These are phyloP conservation scores for Starmerella scarabaei DNA, from an alignment of 805 yeast genomes.

Conservation along the genomic window DNA sequence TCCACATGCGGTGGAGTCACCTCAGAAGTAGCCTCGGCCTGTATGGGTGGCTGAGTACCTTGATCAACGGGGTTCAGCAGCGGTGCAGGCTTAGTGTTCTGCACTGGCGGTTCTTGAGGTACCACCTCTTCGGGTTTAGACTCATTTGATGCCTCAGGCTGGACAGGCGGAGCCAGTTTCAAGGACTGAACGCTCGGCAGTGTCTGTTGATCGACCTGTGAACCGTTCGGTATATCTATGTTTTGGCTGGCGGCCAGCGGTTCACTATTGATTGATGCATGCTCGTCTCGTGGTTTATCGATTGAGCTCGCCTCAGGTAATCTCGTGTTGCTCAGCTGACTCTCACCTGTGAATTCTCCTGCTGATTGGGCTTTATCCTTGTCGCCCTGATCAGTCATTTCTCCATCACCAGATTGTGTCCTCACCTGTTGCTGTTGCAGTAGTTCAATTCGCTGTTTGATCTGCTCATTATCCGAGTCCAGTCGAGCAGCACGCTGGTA, in stretches of 20 bases:
- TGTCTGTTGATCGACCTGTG: not conserved
- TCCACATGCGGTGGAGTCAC: too few relatives aligned
- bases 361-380: too few relatives aligned
- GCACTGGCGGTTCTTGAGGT: too few relatives aligned
- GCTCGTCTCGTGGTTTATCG: not conserved
- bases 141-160: not conserved
- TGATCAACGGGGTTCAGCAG: too few relatives aligned
- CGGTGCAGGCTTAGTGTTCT: too few relatives aligned
- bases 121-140: not conserved
- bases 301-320: not conserved
- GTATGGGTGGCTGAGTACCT: too few relatives aligned
- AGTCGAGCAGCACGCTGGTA: slow-evolving; percentile 91
- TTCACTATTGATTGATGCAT: not conserved
- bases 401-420: slow-evolving; percentile 30
- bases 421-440: slow-evolving; percentile 32
- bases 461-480: slow-evolving; percentile 89
- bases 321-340: too few relatives aligned
- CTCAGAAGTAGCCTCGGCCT: too few relatives aligned
- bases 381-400: too few relatives aligned
- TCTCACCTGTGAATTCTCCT: too few relatives aligned
- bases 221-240: not conserved
- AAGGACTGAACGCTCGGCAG: not conserved
- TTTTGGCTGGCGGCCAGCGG: not conserved
- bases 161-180: not conserved
- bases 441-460: slow-evolving; percentile 82